Base-by-base conservation (phyloP, 371 early-diverging fungal genomes). In the Mortierella sp. region DNA sequence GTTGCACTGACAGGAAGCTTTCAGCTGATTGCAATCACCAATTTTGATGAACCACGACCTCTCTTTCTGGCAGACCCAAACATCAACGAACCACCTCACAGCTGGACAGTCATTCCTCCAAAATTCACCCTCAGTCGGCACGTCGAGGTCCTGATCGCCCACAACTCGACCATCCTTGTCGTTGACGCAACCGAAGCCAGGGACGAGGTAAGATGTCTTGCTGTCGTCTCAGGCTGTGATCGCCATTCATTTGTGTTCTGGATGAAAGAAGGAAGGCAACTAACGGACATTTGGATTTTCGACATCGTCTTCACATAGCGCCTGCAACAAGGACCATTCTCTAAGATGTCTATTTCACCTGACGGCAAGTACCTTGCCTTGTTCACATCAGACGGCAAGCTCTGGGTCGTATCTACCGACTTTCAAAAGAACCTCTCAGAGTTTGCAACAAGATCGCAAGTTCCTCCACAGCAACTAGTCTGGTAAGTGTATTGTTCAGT, bases 371-470 rank as follows among this genome's bases (percentile, higher is more conserved):
- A 96, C 48, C 87, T 98, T 42, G 97, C 98, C 0, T 87, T 99
- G 52, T 97, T 96, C 81, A 95, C 96, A 0, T 83, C 81, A 6
- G 94, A 95, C 57, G 97, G 97, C 19, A 92, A 94, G 73, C 84
- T 99, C n/a, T 96, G 95, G 94, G 98, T 99, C 0, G 96, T 98
- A 0, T 97, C 99, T 1, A 93, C 96, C 14, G 98, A 99, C 88
- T 99, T 99, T 83, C 96, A 97, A 88, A 95, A 96, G 80, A 96
- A 95, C 70, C 90, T 97, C 21, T 96, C 98, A 0, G 98, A 98
- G 83, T 95, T 95, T 75, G 82, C 93, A 21, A 96, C 96, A 0
- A 88, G 91, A 74, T 94, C 94, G 7, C 90, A 89, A 63, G 89
- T 91, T 26, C 91, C 95, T 1, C 97, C 97, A 11, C 88, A 93